These are phyloP conservation scores for Atkinsonella hypoxylon DNA, from an alignment of 2,329 filamentous ascomycete species.

Conservation along the genomic window DNA sequence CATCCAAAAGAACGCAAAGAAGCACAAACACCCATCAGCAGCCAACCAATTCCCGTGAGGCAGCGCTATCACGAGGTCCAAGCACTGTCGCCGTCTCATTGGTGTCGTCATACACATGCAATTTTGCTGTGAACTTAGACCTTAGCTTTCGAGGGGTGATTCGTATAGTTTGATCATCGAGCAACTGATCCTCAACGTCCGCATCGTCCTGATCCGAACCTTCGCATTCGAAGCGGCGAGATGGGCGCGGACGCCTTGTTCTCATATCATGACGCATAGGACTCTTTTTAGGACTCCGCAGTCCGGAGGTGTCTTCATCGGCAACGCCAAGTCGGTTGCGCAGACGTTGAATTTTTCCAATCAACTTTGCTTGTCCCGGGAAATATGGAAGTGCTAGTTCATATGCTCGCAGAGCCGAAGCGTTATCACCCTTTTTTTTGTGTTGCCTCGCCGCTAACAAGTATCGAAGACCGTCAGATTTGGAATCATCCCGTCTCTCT, in stretches of 20 bases:
- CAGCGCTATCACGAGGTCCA: background rate
- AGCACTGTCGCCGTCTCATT: slow-evolving; percentile 3
- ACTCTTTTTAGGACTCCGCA: slow-evolving; percentile 2
- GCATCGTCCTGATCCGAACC: slow-evolving; percentile 10
- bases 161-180: slow-evolving; percentile 5
- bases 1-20: background rate
- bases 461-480: slow-evolving; percentile 73
- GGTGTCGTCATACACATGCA: slow-evolving; percentile 22
- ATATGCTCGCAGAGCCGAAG: slow-evolving; percentile 72
- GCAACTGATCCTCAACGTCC: slow-evolving; percentile 17
- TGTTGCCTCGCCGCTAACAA: slow-evolving; percentile 88
- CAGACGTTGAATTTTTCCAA: slow-evolving; percentile 56
- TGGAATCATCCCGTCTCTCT: slow-evolving; percentile 51
- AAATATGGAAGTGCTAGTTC: slow-evolving; percentile 76
- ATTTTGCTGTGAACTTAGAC: slow-evolving; percentile 3
- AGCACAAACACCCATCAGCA: background rate
- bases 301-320: slow-evolving; percentile 1
- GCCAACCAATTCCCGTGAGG: background rate
- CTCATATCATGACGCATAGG: slow-evolving; percentile 3
- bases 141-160: slow-evolving; percentile 11
- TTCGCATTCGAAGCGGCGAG: background rate
- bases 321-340: slow-evolving; percentile 35
- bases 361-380: slow-evolving; percentile 67
- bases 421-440: slow-evolving; percentile 70
- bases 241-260: slow-evolving; percentile 1